Conservation (phyloP, 1,284 basidiomycete genomes). For the Papiliotrema nemorosa region DNA sequence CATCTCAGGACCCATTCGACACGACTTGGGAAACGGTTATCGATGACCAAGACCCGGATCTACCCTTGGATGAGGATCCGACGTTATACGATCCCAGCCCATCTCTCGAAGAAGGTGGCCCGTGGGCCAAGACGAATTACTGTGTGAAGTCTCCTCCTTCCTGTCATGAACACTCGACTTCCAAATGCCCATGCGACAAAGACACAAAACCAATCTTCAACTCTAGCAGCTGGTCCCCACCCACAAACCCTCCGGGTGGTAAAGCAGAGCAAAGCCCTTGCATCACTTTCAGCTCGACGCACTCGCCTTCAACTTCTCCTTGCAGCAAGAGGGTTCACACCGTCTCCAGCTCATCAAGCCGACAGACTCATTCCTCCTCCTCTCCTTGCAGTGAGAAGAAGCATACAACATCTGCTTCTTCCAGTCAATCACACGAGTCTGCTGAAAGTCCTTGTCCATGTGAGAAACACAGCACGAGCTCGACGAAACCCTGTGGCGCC, state of each 20-base stretch:
- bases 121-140: neutral
- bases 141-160: neutral
- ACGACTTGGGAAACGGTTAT: neutral
- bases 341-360: too few relatives aligned
- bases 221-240: neutral
- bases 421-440: too few relatives aligned
- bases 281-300: too few relatives aligned
- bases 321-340: too few relatives aligned
- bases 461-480: too few relatives aligned
- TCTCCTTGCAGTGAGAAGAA: too few relatives aligned
- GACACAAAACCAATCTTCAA: neutral
- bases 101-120: neutral
- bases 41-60: neutral
- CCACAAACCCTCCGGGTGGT: neutral
- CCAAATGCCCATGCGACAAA: neutral
- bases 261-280: neutral
- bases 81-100: neutral
- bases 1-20: neutral
- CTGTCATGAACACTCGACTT: neutral
- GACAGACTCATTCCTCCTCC: too few relatives aligned
- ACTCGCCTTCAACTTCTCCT: too few relatives aligned
- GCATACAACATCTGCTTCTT: too few relatives aligned
- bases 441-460: too few relatives aligned
- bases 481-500: too few relatives aligned
- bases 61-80: neutral